These are phyloP conservation scores for Vanrija sp. DNA, from an alignment of 1,284 basidiomycete species.

Conservation along the genomic window DNA sequence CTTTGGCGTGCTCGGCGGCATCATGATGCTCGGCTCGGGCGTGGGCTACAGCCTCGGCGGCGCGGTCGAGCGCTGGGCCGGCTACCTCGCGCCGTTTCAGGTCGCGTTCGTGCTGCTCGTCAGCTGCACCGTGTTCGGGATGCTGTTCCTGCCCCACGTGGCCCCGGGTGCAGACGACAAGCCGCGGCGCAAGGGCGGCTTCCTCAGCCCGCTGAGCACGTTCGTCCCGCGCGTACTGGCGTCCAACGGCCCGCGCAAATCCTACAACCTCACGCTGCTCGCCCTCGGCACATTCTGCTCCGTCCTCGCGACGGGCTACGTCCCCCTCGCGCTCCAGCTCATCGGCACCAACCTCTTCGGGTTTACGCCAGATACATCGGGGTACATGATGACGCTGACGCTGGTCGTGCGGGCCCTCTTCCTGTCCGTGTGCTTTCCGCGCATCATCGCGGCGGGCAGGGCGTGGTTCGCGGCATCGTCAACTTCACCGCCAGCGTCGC, in stretches of 20 bases:
- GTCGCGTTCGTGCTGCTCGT: slow-evolving; percentile 36
- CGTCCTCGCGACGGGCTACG: slow-evolving; percentile 44
- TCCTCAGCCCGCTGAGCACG: slow-evolving; percentile 40
- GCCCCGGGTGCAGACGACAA: slow-evolving; percentile 23
- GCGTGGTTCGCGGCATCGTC: slow-evolving; percentile 10
- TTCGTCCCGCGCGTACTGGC: slow-evolving; percentile 30
- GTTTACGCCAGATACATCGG: slow-evolving; percentile 34
- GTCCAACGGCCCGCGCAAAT: slow-evolving; percentile 11
- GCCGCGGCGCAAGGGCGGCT: slow-evolving; percentile 16
- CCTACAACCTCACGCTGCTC: slow-evolving; percentile 39
- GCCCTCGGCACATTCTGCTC: slow-evolving; percentile 40
- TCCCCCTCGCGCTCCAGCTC: slow-evolving; percentile 42
- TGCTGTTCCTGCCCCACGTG: slow-evolving; percentile 44
- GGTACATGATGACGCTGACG: slow-evolving; percentile 34
- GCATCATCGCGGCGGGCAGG: slow-evolving; percentile 37
- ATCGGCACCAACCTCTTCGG: slow-evolving; percentile 39
- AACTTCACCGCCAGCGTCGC: neutral
- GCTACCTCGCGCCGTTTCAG: slow-evolving; percentile 40
- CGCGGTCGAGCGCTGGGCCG: slow-evolving; percentile 25
- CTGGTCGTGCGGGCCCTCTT: slow-evolving; percentile 40
- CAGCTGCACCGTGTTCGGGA: slow-evolving; percentile 40
- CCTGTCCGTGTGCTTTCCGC: slow-evolving; percentile 41
- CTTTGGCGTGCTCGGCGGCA: slow-evolving; percentile 41
- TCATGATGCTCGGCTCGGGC: slow-evolving; percentile 35
- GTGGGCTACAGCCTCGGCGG: slow-evolving; percentile 33